A percentile compares a stretch with the other conserved stretches of the same genome.
These are phyloP conservation scores for Trifolium repens DNA, from an alignment of 306 rosid species.

Conservation along the genomic window DNA sequence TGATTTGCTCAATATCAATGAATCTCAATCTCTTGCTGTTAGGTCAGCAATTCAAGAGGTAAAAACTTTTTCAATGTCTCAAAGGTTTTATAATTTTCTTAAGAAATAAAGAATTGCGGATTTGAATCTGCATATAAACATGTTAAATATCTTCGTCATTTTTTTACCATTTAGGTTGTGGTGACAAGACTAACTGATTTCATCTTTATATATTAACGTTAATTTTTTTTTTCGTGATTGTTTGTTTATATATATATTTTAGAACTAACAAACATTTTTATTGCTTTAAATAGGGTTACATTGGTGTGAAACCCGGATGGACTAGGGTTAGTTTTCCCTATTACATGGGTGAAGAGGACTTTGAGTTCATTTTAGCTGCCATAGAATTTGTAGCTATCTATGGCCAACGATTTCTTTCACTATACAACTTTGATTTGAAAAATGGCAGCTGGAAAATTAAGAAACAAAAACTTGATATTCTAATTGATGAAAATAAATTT, in stretches of 20 bases:
- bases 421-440: conserved; percentile 57
- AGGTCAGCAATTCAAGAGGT: conserved; percentile 71
- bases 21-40: conserved; percentile 50
- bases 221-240: no score
- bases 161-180: no score
- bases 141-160: no score
- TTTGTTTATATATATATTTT: no score
- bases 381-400: conserved; percentile 68
- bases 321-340: conserved; percentile 83
- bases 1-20: conserved; percentile 58
- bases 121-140: no score
- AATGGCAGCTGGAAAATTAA: conserved; percentile 64
- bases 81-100: no score
- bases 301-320: conserved; percentile 88
- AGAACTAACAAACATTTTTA: neutral
- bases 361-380: conserved; percentile 70
- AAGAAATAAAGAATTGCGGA: no score
- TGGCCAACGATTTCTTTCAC: conserved; percentile 73
- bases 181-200: no score
- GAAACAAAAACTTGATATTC: conserved; percentile 45
- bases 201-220: no score
- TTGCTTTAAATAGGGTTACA: conserved; percentile 59
- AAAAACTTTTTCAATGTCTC: neutral
- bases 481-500: conserved; percentile 47
- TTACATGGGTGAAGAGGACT: conserved; percentile 66